Conservation (phyloP, 78 protist genomes). For the Salpingoeca rosetta region DNA sequence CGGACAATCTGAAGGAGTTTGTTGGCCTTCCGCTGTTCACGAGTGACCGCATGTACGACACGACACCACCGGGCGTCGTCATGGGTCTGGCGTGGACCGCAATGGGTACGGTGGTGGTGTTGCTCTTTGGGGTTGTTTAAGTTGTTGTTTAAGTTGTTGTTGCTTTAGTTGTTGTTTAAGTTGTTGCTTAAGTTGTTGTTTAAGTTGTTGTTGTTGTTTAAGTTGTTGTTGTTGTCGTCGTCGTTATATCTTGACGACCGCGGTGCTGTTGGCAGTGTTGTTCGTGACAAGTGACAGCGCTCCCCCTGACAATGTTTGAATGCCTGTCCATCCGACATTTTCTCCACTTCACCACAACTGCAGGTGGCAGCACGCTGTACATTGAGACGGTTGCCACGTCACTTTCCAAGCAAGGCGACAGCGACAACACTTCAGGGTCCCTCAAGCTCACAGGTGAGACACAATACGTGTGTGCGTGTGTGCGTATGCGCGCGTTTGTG, state of each 20-base stretch:
- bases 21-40: conserved; percentile 64
- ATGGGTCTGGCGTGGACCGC: conserved; percentile 80
- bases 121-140: background rate
- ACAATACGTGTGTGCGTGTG: background rate
- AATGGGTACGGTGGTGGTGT: too few relatives aligned
- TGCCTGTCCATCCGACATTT: too few relatives aligned
- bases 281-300: too few relatives aligned
- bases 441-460: too few relatives aligned
- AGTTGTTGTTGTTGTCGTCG: background rate
- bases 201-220: background rate
- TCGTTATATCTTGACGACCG: too few relatives aligned
- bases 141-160: background rate
- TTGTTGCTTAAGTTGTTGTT: background rate
- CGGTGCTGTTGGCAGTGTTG: background rate
- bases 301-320: too few relatives aligned
- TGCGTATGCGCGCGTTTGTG: background rate
- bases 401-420: background rate
- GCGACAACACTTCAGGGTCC: too few relatives aligned
- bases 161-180: background rate
- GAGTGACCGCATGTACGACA: conserved; percentile 39
- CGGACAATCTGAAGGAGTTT: conserved; percentile 43
- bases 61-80: conserved; percentile 65
- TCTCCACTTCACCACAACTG: too few relatives aligned
- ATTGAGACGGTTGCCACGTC: conserved; percentile 40
- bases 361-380: conserved; percentile 54